Base-by-base conservation (phyloP, 345 rosid species). In the Euphorbia pulcherrima region DNA sequence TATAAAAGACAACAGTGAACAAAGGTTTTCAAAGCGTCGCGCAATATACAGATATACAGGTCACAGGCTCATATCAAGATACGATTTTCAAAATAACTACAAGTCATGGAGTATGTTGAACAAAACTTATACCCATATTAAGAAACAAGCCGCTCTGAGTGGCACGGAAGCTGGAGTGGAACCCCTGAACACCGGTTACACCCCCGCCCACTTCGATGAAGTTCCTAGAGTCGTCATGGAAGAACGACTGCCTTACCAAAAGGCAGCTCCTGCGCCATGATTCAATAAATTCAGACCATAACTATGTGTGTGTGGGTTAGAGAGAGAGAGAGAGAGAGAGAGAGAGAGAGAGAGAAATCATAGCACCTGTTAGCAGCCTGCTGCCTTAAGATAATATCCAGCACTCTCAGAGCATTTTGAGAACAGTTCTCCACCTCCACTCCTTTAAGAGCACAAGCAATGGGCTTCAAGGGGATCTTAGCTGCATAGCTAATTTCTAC, bases 111-210 rank as follows among this genome's bases (percentile, higher is more conserved):
- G 26, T 11, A 2, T 14, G 29, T 18, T 58, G 62, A 65, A 41
- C 16, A 56, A 3, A 51, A 71, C 40, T 52, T 39, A 46, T 84
- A 89, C 98, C 94, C 85, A 83, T 86, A 69, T 87, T 90, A 47
- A 93, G 87, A 60, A 90, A 88, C 78, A 90, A 80, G 71, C 96
- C 98, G 60, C 85, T 87, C 68, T 88, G 90, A 72, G 87, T 93
- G 79, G 90, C 82, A 26, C 85, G 85, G 67, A 93, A 93, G 81
- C 98, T 90, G 60, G 92, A 90, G 65, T 88, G 89, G 83, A 87
- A 86, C 20, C 97, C 98, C 69, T 82, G 77, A 52, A 87, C 76
- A 56, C 89, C 95, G 40, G 61, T 69, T 48, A 82, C 84, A 27
- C 98, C 96, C 68, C 84, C 93, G 26, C 92, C 93, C 55, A 90